Evolutionary conservation across 75 land plant genomes (phyloP).

Genomic region (Ceratopteris richardii): DNA sequence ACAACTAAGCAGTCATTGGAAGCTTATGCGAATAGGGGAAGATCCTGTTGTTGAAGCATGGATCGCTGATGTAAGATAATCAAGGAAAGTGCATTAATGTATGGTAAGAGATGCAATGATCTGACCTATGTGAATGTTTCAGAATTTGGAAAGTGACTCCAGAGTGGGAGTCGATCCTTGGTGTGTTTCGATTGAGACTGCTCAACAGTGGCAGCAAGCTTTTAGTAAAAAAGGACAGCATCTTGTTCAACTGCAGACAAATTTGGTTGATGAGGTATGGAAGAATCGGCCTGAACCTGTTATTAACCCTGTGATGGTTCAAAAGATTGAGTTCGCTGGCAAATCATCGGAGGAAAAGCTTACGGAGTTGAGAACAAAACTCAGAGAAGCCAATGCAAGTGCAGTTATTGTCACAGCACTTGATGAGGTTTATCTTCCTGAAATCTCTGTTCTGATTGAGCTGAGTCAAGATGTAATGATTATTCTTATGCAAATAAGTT

Average conservation of each 20-base stretch:
- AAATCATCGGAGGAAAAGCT: conserved; percentile 64
- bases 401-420: conserved; percentile 70
- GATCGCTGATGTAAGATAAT: conserved; percentile 71
- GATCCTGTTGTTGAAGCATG: conserved; percentile 78
- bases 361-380: conserved; percentile 60
- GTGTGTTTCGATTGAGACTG: conserved; percentile 85
- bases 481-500: not conserved
- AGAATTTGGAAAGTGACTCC: conserved; percentile 72
- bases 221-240: conserved; percentile 58
- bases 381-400: conserved; percentile 56
- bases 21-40: conserved; percentile 92
- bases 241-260: conserved; percentile 50
- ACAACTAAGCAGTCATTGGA: conserved; percentile 77
- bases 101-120: not conserved
- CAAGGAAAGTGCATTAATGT: not conserved
- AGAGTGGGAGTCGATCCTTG: conserved; percentile 77
- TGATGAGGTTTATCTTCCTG: conserved; percentile 58
- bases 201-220: conserved; percentile 71
- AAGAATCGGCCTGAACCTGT: conserved; percentile 50
- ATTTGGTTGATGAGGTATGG: conserved; percentile 89
- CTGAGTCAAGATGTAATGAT: conserved; percentile 1
- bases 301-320: conserved; percentile 50
- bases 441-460: no score
- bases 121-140: not conserved
- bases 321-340: conserved; percentile 83